These are phyloP conservation scores for Boletus vermiculosoides DNA, from an alignment of 768 basidiomycete genomes.

Conservation along the genomic window DNA sequence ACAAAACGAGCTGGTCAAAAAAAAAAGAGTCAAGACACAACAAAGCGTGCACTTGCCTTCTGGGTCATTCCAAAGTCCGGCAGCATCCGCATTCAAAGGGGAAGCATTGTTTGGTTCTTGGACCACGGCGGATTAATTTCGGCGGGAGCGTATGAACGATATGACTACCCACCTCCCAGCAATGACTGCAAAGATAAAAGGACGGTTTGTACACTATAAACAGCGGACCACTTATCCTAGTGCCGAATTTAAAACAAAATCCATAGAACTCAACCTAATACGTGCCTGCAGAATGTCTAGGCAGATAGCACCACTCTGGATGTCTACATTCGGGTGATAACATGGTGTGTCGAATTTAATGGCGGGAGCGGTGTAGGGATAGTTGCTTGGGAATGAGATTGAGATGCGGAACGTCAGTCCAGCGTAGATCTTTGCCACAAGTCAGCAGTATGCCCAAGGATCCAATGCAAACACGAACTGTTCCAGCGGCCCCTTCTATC, in stretches of 20 bases:
- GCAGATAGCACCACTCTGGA: conserved; percentile 73
- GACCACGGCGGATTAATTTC: background rate
- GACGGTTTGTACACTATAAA: conserved; percentile 89
- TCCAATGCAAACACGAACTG: conserved; percentile 35
- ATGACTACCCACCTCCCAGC: conserved; percentile 66
- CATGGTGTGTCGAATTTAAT: conserved; percentile 90
- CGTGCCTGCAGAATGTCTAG: conserved; percentile 83
- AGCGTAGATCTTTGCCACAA: conserved; percentile 60
- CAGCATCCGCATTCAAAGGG: conserved; percentile 85
- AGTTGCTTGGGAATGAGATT: conserved; percentile 83
- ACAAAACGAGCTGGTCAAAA: background rate
- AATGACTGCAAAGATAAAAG: conserved; percentile 85
- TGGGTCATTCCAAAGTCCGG: conserved; percentile 73
- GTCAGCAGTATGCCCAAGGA: conserved; percentile 1
- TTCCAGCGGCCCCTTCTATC: conserved; percentile 77
- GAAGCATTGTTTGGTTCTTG: conserved; percentile 92
- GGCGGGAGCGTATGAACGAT: background rate
- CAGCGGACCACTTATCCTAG: conserved; percentile 91
- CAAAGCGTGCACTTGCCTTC: conserved; percentile 44
- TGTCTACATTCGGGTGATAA: conserved; percentile 90
- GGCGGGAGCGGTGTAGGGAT: conserved; percentile 81
- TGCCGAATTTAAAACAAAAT: conserved; percentile 6
- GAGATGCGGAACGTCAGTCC: conserved; percentile 80
- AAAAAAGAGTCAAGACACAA: background rate
- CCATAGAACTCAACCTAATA: background rate